These are phyloP conservation scores for Crassisporium funariophilum DNA, from an alignment of 768 basidiomycete species.

Conservation along the genomic window DNA sequence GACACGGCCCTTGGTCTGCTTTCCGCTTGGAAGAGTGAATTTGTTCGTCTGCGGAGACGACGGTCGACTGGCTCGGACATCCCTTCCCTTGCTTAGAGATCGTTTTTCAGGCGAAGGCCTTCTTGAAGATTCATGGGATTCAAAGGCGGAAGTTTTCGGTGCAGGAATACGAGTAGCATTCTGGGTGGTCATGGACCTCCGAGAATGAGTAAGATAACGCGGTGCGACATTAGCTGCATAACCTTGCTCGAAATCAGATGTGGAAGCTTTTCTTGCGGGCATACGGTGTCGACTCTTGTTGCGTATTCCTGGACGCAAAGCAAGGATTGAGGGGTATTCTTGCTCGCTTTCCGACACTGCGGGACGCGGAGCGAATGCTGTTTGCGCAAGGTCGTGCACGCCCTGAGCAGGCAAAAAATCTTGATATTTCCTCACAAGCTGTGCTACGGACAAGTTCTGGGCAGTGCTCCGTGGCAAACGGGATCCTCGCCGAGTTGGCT, in stretches of 20 bases:
- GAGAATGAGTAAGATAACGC: slow-evolving; percentile 60
- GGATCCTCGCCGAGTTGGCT: slow-evolving; percentile 44
- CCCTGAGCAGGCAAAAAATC: slow-evolving; percentile 74
- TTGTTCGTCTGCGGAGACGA: slow-evolving; percentile 45
- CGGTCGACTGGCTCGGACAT: slow-evolving; percentile 45
- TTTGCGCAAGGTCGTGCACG: slow-evolving; percentile 70
- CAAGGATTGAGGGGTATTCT: slow-evolving; percentile 47
- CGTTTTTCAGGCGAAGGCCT: slow-evolving; percentile 77
- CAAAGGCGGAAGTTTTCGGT: slow-evolving; percentile 47
- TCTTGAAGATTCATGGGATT: slow-evolving; percentile 65
- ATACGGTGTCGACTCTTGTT: slow-evolving; percentile 53
- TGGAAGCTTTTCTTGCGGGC: slow-evolving; percentile 55
- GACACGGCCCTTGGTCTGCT: slow-evolving; percentile 40
- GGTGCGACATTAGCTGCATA: slow-evolving; percentile 94
- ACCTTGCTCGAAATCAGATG: slow-evolving; percentile 88
- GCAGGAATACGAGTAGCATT: slow-evolving; percentile 54
- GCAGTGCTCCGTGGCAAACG: slow-evolving; percentile 62
- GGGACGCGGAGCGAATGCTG: slow-evolving; percentile 61
- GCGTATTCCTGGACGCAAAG: slow-evolving; percentile 42
- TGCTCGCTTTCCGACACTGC: slow-evolving; percentile 83
- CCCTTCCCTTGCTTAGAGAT: slow-evolving; percentile 35
- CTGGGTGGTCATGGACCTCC: slow-evolving; percentile 43
- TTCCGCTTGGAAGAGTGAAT: slow-evolving; percentile 30
- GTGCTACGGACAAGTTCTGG: slow-evolving; percentile 73
- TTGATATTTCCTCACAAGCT: slow-evolving; percentile 82